These are phyloP conservation scores for Talaromyces sp. DNA, from an alignment of 2,329 filamentous ascomycete genomes.

Conservation along the genomic window DNA sequence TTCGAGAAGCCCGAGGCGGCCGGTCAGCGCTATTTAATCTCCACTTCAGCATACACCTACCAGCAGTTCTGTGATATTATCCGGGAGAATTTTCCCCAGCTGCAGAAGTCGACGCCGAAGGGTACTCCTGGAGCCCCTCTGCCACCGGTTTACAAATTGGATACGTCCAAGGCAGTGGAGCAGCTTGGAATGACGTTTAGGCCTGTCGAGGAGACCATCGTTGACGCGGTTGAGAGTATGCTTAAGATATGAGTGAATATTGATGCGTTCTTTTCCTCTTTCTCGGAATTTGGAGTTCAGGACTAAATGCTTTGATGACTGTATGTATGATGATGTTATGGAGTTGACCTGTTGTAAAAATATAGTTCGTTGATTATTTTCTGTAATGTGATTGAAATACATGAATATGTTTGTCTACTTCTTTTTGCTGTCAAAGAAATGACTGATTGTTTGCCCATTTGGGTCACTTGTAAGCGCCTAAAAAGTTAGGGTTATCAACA, in stretches of 20 bases:
- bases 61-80: conserved; percentile 33
- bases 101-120: conserved; percentile 8
- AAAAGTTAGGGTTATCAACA: no score
- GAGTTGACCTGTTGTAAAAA: no score
- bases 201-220: not conserved
- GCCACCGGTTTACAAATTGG: not conserved
- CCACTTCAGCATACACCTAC: conserved; percentile 32
- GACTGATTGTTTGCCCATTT: no score
- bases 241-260: not conserved
- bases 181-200: not conserved
- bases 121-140: not conserved
- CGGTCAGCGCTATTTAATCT: conserved; percentile 37
- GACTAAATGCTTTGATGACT: no score
- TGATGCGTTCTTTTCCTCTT: not conserved
- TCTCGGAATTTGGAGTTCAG: no score
- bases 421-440: no score
- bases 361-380: no score
- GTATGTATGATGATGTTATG: no score
- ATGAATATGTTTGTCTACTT: no score
- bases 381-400: no score
- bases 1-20: conserved; percentile 34
- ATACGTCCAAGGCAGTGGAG: not conserved
- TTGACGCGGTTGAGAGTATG: not conserved
- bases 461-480: no score
- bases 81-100: conserved; percentile 32